Conservation (phyloP, 257 asterid species). For the Salvia hispanica region DNA sequence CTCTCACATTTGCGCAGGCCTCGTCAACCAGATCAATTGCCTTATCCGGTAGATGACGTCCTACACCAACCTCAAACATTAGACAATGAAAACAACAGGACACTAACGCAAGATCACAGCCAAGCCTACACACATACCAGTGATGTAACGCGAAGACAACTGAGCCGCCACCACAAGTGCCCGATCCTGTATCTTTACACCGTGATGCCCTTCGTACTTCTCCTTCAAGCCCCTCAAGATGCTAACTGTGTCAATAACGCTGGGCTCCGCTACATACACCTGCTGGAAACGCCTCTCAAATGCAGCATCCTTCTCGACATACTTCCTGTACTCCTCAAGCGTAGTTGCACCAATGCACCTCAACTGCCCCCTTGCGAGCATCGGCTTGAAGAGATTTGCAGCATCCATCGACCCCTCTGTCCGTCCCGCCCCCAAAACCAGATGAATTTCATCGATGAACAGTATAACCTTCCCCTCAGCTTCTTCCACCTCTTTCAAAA, state of each 20-base stretch:
- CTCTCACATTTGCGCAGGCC: constrained; percentile 82
- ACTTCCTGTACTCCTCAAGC: constrained; percentile 65
- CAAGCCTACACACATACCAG: constrained; percentile 37
- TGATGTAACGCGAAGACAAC: constrained; percentile 64
- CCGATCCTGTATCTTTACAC: constrained; percentile 72
- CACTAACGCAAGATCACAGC: too few relatives aligned
- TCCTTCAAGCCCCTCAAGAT: constrained; percentile 73
- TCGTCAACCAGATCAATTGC: constrained; percentile 75
- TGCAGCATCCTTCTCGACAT: constrained; percentile 79
- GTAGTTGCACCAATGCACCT: constrained; percentile 77
- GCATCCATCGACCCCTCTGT: constrained; percentile 81
- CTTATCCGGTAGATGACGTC: constrained; percentile 75
- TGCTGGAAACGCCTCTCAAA: constrained; percentile 81
- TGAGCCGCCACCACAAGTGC: constrained; percentile 74
- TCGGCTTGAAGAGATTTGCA: constrained; percentile 70
- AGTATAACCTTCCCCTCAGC: constrained; percentile 72
- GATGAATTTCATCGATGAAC: constrained; percentile 68
- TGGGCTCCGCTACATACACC: constrained; percentile 73
- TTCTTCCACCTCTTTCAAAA: constrained; percentile 72
- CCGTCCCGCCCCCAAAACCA: constrained; percentile 73
- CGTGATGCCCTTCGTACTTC: constrained; percentile 80
- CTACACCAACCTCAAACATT: constrained; percentile 31
- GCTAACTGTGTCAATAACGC: constrained; percentile 61
- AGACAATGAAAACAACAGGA: background rate
- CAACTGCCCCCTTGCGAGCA: constrained; percentile 76